phyloP scores from a whole-genome alignment of 1,284 basidiomycete genomes.

The Trametes hirsuta region DNA sequence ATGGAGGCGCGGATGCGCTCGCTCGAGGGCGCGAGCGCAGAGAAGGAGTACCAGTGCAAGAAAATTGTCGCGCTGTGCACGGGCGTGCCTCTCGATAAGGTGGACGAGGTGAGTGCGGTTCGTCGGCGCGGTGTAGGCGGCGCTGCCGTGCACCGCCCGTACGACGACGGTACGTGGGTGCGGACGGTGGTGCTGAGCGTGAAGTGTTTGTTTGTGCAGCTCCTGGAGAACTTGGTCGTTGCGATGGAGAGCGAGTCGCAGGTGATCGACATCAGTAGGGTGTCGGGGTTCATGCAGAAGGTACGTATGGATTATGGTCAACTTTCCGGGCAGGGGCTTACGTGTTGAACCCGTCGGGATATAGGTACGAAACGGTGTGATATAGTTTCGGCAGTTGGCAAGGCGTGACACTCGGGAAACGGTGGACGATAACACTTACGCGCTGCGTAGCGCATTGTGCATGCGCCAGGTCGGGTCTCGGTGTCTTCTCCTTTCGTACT shows the following conservation, averaged over 20 bases:
- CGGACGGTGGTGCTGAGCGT: constrained; percentile 11
- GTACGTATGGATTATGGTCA: constrained; percentile 37
- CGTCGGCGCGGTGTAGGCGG: not conserved
- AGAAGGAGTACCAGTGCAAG: constrained; percentile 89
- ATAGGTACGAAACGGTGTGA: constrained; percentile 71
- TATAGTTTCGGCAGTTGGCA: constrained; percentile 40
- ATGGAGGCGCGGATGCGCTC: constrained; percentile 71
- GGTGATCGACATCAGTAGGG: constrained; percentile 81
- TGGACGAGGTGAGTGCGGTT: constrained; percentile 76
- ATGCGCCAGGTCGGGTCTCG: not conserved
- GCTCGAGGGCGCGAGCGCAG: constrained; percentile 79
- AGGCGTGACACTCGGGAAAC: not conserved
- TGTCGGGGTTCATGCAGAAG: constrained; percentile 91
- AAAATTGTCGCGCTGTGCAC: constrained; percentile 91
- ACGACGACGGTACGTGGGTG: not conserved
- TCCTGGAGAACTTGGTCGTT: constrained; percentile 85
- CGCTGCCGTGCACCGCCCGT: not conserved
- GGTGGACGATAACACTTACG: not conserved
- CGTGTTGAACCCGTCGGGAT: not conserved
- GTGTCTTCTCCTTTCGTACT: not conserved
- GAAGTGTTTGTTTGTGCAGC: constrained; percentile 47
- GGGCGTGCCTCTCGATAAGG: constrained; percentile 83
- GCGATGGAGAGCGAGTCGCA: constrained; percentile 90
- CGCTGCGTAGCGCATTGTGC: not conserved
- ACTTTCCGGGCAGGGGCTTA: constrained; percentile 22